Percentiles rank a stretch among this genome's conserved stretches.
Conservation (phyloP, 2,329 filamentous ascomycete genomes). For the Drechmeria coniospora region DNA sequence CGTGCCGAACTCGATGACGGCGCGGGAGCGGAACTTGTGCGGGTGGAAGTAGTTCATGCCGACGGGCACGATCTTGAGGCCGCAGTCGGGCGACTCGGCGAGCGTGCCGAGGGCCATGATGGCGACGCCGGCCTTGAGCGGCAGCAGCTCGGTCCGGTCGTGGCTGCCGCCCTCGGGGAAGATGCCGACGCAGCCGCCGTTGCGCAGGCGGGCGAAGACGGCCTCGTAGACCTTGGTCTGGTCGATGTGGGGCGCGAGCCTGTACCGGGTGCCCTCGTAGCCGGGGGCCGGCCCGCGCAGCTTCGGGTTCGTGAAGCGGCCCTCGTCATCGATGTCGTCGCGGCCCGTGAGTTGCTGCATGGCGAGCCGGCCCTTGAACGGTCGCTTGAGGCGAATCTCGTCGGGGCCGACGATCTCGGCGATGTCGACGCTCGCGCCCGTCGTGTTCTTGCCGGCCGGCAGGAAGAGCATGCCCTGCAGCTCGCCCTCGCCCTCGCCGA, state of each 20-base stretch:
- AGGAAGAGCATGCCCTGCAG: slow-evolving; percentile 74
- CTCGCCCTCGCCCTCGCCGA: slow-evolving; percentile 56
- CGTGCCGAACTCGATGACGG: slow-evolving; percentile 86
- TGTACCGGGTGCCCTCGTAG: slow-evolving; percentile 69
- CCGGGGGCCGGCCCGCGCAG: slow-evolving; percentile 39
- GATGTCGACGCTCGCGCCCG: slow-evolving; percentile 70
- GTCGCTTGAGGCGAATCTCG: slow-evolving; percentile 73
- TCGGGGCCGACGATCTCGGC: slow-evolving; percentile 64
- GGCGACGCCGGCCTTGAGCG: slow-evolving; percentile 88
- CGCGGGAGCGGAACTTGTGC: slow-evolving; percentile 93
- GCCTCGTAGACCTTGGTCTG: slow-evolving; percentile 88
- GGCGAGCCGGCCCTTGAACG: slow-evolving; percentile 64
- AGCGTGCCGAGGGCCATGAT: slow-evolving; percentile 94
- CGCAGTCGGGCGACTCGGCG: slow-evolving; percentile 71
- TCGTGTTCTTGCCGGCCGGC: slow-evolving; percentile 63
- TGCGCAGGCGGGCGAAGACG: slow-evolving; percentile 69
- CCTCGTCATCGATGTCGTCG: slow-evolving; percentile 53
- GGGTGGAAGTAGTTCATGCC: slow-evolving; percentile 99
- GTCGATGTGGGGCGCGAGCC: slow-evolving; percentile 82
- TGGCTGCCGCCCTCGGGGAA: slow-evolving; percentile 96
- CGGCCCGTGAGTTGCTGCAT: slow-evolving; percentile 71
- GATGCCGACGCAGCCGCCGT: slow-evolving; percentile 83
- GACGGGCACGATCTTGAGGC: slow-evolving; percentile 85
- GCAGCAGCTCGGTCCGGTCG: slow-evolving; percentile 79
- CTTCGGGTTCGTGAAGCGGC: slow-evolving; percentile 41